phyloP scores from a whole-genome alignment of 768 basidiomycete genomes.

The Stropharia rugosoannulata region DNA sequence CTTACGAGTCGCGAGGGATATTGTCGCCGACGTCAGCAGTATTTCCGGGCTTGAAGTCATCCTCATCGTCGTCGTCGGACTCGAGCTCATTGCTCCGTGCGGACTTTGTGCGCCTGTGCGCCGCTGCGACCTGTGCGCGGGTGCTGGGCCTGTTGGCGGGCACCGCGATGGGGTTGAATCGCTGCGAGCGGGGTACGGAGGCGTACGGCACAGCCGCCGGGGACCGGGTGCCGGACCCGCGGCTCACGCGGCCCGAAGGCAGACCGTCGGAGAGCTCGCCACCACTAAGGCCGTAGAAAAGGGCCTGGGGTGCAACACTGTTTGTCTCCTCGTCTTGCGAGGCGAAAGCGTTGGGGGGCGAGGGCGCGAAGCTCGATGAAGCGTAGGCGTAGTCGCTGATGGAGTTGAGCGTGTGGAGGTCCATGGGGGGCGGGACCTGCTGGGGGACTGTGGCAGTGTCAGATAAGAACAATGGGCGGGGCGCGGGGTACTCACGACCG shows the following conservation, averaged over 20 bases:
- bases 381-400: constrained; percentile 59
- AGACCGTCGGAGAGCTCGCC: constrained; percentile 78
- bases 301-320: constrained; percentile 69
- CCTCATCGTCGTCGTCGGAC: constrained; percentile 63
- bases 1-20: constrained; percentile 40
- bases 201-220: constrained; percentile 53
- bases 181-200: constrained; percentile 70
- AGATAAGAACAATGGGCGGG: constrained; percentile 10
- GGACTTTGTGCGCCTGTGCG: constrained; percentile 39
- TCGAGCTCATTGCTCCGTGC: constrained; percentile 60
- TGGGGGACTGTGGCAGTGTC: constrained; percentile 40
- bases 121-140: constrained; percentile 25
- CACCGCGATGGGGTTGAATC: constrained; percentile 73
- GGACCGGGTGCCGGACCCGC: constrained; percentile 63
- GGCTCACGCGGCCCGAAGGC: constrained; percentile 63
- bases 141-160: constrained; percentile 56
- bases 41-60: constrained; percentile 63
- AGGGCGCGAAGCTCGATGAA: constrained; percentile 44
- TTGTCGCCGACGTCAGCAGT: constrained; percentile 48
- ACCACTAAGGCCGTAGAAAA: constrained; percentile 64
- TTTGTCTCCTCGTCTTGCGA: constrained; percentile 44
- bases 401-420: constrained; percentile 61
- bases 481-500: constrained; percentile 48
- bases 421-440: constrained; percentile 57
- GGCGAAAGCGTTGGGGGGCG: constrained; percentile 64